These are phyloP conservation scores for Verticillium albo-atrum DNA, from an alignment of 2,329 filamentous ascomycete genomes.

Conservation along the genomic window DNA sequence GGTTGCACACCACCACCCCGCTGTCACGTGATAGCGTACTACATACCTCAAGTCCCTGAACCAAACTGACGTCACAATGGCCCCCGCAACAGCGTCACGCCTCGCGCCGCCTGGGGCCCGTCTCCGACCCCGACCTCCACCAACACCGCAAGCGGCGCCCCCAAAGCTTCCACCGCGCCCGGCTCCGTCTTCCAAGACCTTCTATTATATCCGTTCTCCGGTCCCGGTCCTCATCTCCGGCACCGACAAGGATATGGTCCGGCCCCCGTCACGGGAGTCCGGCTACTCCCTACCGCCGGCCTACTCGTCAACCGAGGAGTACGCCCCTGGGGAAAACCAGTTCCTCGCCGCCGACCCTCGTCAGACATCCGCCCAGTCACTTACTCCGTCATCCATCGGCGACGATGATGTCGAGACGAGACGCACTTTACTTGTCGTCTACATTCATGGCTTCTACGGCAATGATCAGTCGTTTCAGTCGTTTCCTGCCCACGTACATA, in stretches of 20 bases:
- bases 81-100: not conserved
- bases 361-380: conserved; percentile 38
- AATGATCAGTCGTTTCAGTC: conserved; percentile 82
- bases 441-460: conserved; percentile 88
- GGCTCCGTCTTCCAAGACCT: not conserved
- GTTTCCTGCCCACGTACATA: conserved; percentile 84
- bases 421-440: conserved; percentile 68
- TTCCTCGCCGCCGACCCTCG: conserved; percentile 33
- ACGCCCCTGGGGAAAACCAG: not conserved
- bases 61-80: not conserved
- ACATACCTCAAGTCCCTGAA: not conserved
- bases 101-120: not conserved
- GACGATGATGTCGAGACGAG: conserved; percentile 25
- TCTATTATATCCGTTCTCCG: not conserved
- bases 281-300: not conserved
- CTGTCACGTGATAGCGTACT: not conserved
- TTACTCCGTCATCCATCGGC: conserved; percentile 20
- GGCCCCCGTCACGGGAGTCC: not conserved
- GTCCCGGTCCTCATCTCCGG: not conserved
- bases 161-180: not conserved
- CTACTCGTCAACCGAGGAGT: not conserved
- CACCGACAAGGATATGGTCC: not conserved
- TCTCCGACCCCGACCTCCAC: not conserved
- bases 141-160: not conserved
- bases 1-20: not conserved